Evolutionary conservation across 2,329 filamentous ascomycete genomes (phyloP), one percentile per base, ranked within the genome.

Genomic region (Hypoxylon sp.): DNA sequence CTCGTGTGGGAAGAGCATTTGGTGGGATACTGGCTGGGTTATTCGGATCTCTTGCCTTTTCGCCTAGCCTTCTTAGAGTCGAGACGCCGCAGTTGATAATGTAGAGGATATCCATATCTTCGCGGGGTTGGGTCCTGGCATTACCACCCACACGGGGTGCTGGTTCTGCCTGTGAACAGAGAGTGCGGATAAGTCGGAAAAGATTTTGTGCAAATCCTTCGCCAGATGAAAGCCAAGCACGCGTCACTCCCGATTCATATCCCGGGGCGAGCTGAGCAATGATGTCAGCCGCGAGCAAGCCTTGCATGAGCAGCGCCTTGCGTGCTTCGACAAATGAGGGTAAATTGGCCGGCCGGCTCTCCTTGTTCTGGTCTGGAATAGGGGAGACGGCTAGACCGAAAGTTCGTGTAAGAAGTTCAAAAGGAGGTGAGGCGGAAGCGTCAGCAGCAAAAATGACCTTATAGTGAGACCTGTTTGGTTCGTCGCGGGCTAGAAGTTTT

Each of bases 301-400:
- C 94, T 80, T 99, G 96, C 86, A 97, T 96, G 10, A 99, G 82
- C 74, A 93, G 91, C 0, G 96, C 91, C 79, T 97, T 97, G 62
- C 96, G 90, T 3, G 88, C 89, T 77, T 98, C 94, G 4, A 96
- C 87, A 4, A 94, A 85, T 0, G 89, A 87, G 0, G 91, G 81
- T 25, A 90, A 78, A 64, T 87, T 86, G 1, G 87, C 84, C 14
- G 87, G 86, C 38, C 89, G 88, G 14, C 86, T 85, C 45, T 86
- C 79, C 36, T 77, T 74, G 11, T 75, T 78, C 65, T 87, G 85
- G 45, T 95, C 93, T 0, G 96, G 96, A 34, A 98, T 85, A 0
- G 94, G 89, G 5, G 93, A 92, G 61, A 98, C 91, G 1, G 94
- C 91, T 17, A 99, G 85, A 2, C 89, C 94, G 79, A 99, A 98